phyloP scores from a whole-genome alignment of 495 filamentous ascomycete genomes.

The Aspergillus affinis region DNA sequence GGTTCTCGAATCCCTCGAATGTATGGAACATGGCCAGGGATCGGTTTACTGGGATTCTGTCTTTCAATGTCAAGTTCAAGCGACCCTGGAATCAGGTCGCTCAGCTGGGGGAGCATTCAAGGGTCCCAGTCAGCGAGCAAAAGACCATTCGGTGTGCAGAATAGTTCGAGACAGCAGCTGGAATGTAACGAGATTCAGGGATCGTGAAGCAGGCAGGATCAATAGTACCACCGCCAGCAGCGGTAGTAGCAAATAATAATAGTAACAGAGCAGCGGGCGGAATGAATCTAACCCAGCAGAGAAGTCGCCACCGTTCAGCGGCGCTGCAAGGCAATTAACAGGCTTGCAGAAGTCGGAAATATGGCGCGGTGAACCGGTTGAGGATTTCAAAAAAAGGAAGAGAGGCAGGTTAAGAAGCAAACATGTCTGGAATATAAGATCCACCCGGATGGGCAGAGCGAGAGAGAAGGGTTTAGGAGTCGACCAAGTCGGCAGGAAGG shows the following conservation, averaged over 20 bases:
- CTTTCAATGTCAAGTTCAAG: background rate
- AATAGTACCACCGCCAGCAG: background rate
- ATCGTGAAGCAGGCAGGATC: background rate
- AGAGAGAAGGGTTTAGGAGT: constrained; percentile 14
- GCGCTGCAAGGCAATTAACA: background rate
- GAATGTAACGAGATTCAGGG: background rate
- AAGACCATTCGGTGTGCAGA: background rate
- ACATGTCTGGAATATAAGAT: background rate
- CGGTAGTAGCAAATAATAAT: background rate
- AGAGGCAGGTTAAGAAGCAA: background rate
- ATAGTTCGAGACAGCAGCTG: background rate
- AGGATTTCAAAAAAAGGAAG: background rate
- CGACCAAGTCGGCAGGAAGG: constrained; percentile 3
- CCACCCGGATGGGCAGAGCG: background rate
- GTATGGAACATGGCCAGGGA: constrained; percentile 42
- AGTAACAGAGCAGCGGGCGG: background rate
- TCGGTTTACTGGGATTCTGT: constrained; percentile 1
- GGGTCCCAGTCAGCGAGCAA: background rate
- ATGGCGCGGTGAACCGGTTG: background rate
- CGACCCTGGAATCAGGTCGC: background rate
- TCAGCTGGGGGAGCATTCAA: background rate
- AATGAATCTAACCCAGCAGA: background rate
- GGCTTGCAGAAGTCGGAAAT: background rate
- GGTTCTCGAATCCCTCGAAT: constrained; percentile 43
- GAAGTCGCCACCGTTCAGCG: background rate